Evolutionary conservation across 1,139 yeast genomes (phyloP).

Genomic region (Arxiozyma bovina): DNA sequence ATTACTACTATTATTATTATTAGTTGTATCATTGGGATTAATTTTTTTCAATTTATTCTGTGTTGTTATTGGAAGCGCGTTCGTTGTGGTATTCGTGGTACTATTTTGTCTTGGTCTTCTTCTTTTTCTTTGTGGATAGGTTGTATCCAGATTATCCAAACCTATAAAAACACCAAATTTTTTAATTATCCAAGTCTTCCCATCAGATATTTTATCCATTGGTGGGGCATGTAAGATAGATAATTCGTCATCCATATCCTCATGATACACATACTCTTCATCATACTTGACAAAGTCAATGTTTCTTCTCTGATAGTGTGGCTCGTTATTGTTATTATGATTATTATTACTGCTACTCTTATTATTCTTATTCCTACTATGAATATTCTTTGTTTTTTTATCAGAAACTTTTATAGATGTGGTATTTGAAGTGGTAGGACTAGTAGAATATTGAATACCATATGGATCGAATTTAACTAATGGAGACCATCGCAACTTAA

Average conservation of each 20-base stretch:
- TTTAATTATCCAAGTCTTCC: constrained; percentile 54
- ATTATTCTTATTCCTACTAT: constrained; percentile 3
- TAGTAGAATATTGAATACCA: constrained; percentile 29
- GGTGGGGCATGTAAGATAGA: constrained; percentile 51
- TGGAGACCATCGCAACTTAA: constrained; percentile 68
- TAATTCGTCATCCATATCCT: constrained; percentile 72
- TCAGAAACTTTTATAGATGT: constrained; percentile 7
- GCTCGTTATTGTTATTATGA: constrained; percentile 14
- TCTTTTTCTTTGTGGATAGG: constrained; percentile 1
- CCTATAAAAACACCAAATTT: constrained; percentile 76
- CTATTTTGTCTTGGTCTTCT: constrained; percentile 1
- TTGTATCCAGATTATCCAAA: constrained; percentile 12
- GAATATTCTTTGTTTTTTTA: not conserved
- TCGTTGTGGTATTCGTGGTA: not conserved
- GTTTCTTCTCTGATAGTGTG: constrained; percentile 46
- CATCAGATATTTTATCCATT: constrained; percentile 34
- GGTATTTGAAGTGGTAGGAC: constrained; percentile 23
- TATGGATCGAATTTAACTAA: constrained; percentile 42
- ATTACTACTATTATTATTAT: not conserved
- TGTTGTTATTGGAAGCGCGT: not conserved
- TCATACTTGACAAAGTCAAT: constrained; percentile 70
- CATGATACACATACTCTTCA: constrained; percentile 59
- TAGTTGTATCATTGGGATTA: not conserved
- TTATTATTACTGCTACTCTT: constrained; percentile 3
- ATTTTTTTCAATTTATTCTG: not conserved